phyloP scores from a whole-genome alignment of 495 filamentous ascomycete species.

The Pseudevernia furfuracea region DNA sequence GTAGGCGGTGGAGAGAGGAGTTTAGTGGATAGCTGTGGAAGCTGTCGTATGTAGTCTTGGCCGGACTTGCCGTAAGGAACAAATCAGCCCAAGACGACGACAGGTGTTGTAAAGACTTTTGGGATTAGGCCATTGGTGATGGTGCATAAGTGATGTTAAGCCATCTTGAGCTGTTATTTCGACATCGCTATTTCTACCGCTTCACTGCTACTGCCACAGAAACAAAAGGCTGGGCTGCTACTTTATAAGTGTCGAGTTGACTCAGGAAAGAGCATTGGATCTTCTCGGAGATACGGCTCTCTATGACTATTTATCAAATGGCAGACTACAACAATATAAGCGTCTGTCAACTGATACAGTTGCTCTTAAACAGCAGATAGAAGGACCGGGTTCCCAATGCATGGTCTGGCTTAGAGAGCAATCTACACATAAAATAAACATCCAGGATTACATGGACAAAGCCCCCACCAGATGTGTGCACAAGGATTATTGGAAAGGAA shows the following conservation, averaged over 20 bases:
- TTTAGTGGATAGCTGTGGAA: not conserved
- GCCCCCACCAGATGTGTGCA: not conserved
- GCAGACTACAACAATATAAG: too few relatives aligned
- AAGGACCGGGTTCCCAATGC: not conserved
- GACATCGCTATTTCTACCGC: constrained; percentile 1
- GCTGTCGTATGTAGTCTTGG: not conserved
- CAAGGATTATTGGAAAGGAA: not conserved
- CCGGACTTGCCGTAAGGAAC: not conserved
- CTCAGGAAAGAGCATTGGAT: too few relatives aligned
- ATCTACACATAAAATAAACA: not conserved
- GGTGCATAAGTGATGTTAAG: not conserved
- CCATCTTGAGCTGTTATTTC: not conserved
- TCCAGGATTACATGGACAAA: not conserved
- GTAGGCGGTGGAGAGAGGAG: not conserved
- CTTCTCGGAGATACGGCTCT: too few relatives aligned
- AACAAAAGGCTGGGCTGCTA: not conserved
- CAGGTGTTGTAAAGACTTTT: not conserved
- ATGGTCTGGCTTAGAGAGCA: not conserved
- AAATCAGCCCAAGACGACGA: not conserved
- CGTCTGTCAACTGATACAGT: too few relatives aligned
- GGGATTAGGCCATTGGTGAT: not conserved
- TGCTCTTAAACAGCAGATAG: too few relatives aligned
- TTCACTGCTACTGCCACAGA: not conserved
- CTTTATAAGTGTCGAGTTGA: too few relatives aligned
- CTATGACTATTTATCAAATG: too few relatives aligned